Conservation (phyloP, 2,329 filamentous ascomycete species). For the Plenodomus biglobosus region DNA sequence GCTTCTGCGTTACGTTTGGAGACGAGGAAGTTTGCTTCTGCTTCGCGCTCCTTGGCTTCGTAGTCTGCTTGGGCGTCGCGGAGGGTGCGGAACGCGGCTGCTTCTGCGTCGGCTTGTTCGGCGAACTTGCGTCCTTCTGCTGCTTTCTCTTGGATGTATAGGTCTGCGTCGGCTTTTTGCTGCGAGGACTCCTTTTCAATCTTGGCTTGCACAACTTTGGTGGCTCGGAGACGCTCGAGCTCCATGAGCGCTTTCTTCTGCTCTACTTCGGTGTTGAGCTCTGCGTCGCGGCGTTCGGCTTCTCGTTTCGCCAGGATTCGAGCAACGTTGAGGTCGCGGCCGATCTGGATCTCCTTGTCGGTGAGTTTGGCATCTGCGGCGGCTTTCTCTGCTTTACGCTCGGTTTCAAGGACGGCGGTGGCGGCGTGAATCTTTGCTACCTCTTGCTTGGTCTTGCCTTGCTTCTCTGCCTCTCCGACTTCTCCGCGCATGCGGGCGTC, state of each 20-base stretch:
- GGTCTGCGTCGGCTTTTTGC: constrained; percentile 63
- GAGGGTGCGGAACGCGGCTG: constrained; percentile 48
- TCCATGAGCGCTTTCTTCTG: constrained; percentile 76
- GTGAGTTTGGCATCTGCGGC: constrained; percentile 74
- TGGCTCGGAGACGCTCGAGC: constrained; percentile 75
- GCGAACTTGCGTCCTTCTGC: constrained; percentile 60
- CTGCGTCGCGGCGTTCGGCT: constrained; percentile 75
- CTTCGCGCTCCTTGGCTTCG: constrained; percentile 44
- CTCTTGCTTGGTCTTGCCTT: constrained; percentile 79
- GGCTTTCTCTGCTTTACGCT: constrained; percentile 80
- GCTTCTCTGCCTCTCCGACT: constrained; percentile 75
- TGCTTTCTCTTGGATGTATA: constrained; percentile 53
- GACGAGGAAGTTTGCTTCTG: constrained; percentile 54
- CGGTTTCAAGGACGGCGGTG: constrained; percentile 80
- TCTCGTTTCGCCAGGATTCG: constrained; percentile 72
- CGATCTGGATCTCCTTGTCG: constrained; percentile 70
- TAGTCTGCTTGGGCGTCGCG: constrained; percentile 50
- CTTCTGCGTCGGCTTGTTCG: constrained; percentile 61
- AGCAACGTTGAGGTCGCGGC: constrained; percentile 73
- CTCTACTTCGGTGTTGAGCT: constrained; percentile 77
- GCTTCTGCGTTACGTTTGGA: constrained; percentile 48
- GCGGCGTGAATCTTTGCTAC: constrained; percentile 86
- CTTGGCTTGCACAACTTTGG: constrained; percentile 75
- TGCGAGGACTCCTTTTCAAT: constrained; percentile 69
- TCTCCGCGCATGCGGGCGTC: constrained; percentile 65